These are phyloP conservation scores for slime mould (Dictyostelium discoideum) DNA, from an alignment of 78 protist genomes.

Conservation along the genomic window dicty_2.7 NC_007088.5:8267501-8268000, in stretches of 20 bases:
- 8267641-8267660: neutral
- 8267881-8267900: neutral
- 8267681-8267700: neutral
- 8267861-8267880: constrained; percentile 30
- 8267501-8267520: neutral
- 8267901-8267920: constrained; percentile 18
- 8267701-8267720: constrained; percentile 14
- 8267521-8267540: neutral
- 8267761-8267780: neutral
- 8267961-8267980: constrained; percentile 21
- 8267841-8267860: constrained; percentile 12
- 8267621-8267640: neutral
- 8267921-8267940: constrained; percentile 25
- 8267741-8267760: neutral
- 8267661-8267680: neutral
- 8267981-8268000: constrained; percentile 11
- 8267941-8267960: constrained; percentile 47
- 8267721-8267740: neutral
- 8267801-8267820: neutral
- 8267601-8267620: constrained; percentile 24
- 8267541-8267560: neutral
- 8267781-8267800: neutral
- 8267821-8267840: constrained; percentile 10
- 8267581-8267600: constrained; percentile 8
- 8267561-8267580: neutral